Evolutionary conservation across 2,329 filamentous ascomycete species (phyloP).

Genomic region (Aphanocladium album): DNA sequence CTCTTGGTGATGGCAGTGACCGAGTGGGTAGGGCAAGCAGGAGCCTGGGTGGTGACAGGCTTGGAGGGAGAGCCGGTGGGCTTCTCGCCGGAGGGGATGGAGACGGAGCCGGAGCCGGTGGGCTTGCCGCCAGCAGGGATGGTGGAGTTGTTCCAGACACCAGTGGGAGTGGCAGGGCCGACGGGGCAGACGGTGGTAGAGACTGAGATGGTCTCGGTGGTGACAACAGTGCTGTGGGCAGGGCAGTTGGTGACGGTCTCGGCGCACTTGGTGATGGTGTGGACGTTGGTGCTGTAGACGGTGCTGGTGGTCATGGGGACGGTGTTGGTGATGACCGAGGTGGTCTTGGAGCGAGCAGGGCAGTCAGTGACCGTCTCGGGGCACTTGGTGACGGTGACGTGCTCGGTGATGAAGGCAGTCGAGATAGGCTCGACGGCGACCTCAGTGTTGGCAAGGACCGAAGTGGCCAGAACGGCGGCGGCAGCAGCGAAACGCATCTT

Average conservation of each 20-base stretch:
- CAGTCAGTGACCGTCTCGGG: conserved; percentile 57
- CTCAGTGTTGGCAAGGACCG: conserved; percentile 23
- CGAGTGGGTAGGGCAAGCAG: conserved; percentile 31
- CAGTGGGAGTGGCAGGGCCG: conserved; percentile 21
- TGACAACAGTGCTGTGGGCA: conserved; percentile 31
- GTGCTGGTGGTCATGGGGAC: conserved; percentile 44
- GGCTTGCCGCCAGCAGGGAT: conserved; percentile 16
- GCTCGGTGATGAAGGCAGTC: conserved; percentile 53
- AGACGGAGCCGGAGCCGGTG: conserved; percentile 3
- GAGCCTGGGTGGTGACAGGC: neutral
- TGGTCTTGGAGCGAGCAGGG: conserved; percentile 39
- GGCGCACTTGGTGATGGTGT: conserved; percentile 58
- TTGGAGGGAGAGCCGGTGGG: neutral
- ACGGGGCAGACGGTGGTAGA: conserved; percentile 38
- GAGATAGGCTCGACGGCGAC: conserved; percentile 28
- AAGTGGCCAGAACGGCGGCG: conserved; percentile 42
- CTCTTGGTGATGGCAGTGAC: conserved; percentile 51
- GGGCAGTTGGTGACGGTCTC: conserved; percentile 60
- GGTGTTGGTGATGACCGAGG: conserved; percentile 33
- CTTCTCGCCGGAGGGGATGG: neutral
- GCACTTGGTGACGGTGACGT: conserved; percentile 59
- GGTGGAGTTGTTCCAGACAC: conserved; percentile 17
- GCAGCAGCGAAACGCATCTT: conserved; percentile 60
- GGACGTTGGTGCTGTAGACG: conserved; percentile 53
- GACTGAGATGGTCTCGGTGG: conserved; percentile 33